Evolutionary conservation across 208 protist genomes (phyloP).

Genomic region (Crithidia bombi): DNA sequence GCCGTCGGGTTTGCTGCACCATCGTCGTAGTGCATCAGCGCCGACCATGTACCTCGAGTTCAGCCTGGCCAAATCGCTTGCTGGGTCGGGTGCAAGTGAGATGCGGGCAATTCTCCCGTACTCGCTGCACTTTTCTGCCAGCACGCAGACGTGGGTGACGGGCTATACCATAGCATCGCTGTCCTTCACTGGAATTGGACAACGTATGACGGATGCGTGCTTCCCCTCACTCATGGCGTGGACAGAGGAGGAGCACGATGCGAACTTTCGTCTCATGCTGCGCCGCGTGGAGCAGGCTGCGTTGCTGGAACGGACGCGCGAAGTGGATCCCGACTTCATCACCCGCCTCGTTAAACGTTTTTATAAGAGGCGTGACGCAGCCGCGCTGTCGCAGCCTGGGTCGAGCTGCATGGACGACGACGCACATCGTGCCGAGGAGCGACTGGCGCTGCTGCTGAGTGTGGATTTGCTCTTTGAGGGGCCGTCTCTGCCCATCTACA

Average conservation of each 20-base stretch:
- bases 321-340: conserved; percentile 38
- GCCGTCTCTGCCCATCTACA: conserved; percentile 62
- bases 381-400: not conserved
- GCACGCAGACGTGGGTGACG: conserved; percentile 1
- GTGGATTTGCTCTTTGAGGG: conserved; percentile 83
- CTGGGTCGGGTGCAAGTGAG: conserved; percentile 55
- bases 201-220: conserved; percentile 83
- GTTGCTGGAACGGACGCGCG: conserved; percentile 53
- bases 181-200: conserved; percentile 60
- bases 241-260: conserved; percentile 65
- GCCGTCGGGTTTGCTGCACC: not conserved
- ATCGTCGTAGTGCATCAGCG: not conserved
- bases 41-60: conserved; percentile 40
- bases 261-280: conserved; percentile 48
- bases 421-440: not conserved
- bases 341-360: conserved; percentile 34
- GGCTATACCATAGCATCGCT: conserved; percentile 22
- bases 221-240: conserved; percentile 78
- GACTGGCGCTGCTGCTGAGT: conserved; percentile 54
- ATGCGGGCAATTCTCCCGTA: conserved; percentile 79
- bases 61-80: conserved; percentile 64
- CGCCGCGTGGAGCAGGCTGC: conserved; percentile 46
- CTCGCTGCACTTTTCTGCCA: conserved; percentile 21
- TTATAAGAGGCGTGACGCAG: not conserved
- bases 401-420: not conserved